A percentile compares a stretch with the other conserved stretches of the same genome.
phyloP scores from a whole-genome alignment of 257 asterid genomes.

The Gardenia jasminoides region DNA sequence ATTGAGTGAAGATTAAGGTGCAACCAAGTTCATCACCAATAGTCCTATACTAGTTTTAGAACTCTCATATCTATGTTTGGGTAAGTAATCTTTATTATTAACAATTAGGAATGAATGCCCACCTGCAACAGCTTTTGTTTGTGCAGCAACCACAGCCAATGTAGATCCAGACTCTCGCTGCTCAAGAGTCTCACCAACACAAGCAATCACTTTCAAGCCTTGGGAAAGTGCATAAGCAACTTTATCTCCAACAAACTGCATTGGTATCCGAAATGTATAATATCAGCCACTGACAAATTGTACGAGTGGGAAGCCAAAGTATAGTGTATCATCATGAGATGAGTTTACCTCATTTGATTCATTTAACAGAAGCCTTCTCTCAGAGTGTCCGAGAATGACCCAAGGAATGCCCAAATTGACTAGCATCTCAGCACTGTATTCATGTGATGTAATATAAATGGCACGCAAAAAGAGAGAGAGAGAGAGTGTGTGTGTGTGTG shows the following conservation, averaged over 20 bases:
- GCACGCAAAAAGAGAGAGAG: too few relatives aligned
- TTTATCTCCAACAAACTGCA: constrained; percentile 85
- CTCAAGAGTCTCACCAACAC: constrained; percentile 96
- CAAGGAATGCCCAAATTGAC: constrained; percentile 43
- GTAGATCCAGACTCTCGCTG: constrained; percentile 93
- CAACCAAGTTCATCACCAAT: neutral
- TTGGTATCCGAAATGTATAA: neutral
- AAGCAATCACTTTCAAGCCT: constrained; percentile 95
- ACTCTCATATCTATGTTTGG: neutral
- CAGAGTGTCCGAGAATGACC: constrained; percentile 54
- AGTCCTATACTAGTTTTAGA: neutral
- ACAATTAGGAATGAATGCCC: neutral
- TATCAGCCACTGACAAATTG: neutral
- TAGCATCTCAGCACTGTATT: constrained; percentile 43
- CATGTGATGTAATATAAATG: too few relatives aligned
- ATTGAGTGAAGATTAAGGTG: neutral
- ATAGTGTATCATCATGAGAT: neutral
- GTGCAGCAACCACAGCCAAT: constrained; percentile 80
- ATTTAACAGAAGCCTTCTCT: constrained; percentile 39
- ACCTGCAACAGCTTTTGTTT: constrained; percentile 95
- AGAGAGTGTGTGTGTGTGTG: too few relatives aligned
- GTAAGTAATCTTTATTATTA: neutral
- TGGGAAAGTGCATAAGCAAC: constrained; percentile 89
- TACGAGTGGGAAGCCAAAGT: neutral
- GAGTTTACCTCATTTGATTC: constrained; percentile 42